Evolutionary conservation across 2,329 filamentous ascomycete species (phyloP).

Genomic region (Fusarium liriodendri): DNA sequence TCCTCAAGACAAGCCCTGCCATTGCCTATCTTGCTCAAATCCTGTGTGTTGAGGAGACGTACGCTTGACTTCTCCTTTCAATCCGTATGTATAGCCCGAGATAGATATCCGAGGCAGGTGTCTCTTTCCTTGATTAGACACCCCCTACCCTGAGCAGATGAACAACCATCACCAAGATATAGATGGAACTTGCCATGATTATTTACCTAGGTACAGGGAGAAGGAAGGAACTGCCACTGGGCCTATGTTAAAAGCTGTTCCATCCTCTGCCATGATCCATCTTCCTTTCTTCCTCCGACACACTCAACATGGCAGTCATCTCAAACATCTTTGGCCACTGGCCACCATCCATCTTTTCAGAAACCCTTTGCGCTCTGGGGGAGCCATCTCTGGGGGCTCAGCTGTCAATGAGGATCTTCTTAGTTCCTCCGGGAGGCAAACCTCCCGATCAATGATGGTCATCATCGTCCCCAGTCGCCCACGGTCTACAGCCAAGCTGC

Average conservation of each 20-base stretch:
- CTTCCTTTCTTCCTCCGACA: constrained; percentile 8
- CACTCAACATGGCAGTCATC: constrained; percentile 14
- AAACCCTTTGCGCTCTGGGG: constrained; percentile 16
- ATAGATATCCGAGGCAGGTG: background rate
- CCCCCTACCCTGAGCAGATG: background rate
- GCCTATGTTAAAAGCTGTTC: background rate
- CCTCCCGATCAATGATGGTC: background rate
- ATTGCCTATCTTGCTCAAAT: background rate
- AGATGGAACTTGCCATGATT: background rate
- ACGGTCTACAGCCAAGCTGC: background rate
- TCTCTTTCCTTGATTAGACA: background rate
- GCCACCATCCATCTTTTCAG: constrained; percentile 9
- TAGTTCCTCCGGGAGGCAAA: constrained; percentile 2
- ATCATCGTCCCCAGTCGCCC: background rate
- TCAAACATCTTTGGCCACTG: constrained; percentile 20
- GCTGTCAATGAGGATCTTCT: constrained; percentile 5
- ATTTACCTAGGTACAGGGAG: background rate
- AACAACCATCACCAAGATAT: background rate
- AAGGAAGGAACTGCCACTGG: background rate
- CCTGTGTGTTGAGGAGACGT: background rate
- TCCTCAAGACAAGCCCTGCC: background rate
- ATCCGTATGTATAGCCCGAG: background rate
- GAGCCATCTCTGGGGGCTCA: constrained; percentile 25
- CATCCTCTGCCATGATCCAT: background rate
- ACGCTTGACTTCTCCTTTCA: background rate